Evolutionary conservation across 345 rosid genomes (phyloP).

Genomic region (Eucalyptus sp.): DNA sequence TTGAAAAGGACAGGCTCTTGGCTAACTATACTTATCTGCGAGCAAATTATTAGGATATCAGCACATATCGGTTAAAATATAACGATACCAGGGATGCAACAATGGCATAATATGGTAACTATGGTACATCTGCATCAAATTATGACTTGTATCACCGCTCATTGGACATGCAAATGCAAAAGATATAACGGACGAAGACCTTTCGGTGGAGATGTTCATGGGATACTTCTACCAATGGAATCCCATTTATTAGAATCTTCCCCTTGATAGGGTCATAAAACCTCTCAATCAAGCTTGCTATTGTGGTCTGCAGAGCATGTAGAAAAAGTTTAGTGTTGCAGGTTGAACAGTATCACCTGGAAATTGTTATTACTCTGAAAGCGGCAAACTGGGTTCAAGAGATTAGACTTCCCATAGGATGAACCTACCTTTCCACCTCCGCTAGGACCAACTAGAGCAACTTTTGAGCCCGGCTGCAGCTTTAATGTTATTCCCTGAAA

Average conservation of each 20-base stretch:
- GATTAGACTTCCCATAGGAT: neutral
- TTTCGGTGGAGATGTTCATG: slow-evolving; percentile 71
- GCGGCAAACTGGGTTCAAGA: neutral
- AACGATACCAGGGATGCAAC: neutral
- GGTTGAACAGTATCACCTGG: neutral
- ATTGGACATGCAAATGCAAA: neutral
- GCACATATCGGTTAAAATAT: neutral
- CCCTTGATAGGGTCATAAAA: slow-evolving; percentile 89
- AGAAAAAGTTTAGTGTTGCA: neutral
- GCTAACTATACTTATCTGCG: slow-evolving; percentile 87
- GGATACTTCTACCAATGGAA: slow-evolving; percentile 71
- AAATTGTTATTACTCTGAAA: neutral
- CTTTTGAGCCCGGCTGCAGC: slow-evolving; percentile 73
- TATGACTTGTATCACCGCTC: neutral
- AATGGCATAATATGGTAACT: neutral
- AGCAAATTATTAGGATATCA: neutral
- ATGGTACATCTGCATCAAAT: neutral
- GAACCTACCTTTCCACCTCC: slow-evolving; percentile 90
- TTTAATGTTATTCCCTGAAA: slow-evolving; percentile 80
- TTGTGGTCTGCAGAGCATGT: slow-evolving; percentile 56
- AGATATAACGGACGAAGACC: slow-evolving; percentile 8
- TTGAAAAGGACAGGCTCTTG: slow-evolving; percentile 88
- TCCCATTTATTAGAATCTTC: slow-evolving; percentile 62
- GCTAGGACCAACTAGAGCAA: slow-evolving; percentile 95
- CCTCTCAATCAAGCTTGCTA: slow-evolving; percentile 86